phyloP scores from a whole-genome alignment of 2,329 filamentous ascomycete species.

The Lachnellula arida region DNA sequence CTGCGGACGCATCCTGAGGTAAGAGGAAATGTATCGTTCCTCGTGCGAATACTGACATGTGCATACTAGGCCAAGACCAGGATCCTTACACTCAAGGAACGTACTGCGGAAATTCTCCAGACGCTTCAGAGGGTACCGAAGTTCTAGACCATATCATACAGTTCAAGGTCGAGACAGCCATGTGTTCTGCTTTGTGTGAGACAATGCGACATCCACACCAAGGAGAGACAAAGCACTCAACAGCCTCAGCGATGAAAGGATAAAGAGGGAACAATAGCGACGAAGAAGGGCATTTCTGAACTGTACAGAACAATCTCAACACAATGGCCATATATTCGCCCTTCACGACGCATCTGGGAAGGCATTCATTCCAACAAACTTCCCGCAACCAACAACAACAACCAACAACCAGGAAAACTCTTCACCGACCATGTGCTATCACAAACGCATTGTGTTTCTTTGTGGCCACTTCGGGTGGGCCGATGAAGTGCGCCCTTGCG shows the following conservation, averaged over 20 bases:
- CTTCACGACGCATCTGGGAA: neutral
- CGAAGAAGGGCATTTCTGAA: neutral
- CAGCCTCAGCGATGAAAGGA: neutral
- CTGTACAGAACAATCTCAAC: neutral
- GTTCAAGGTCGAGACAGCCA: too few species aligned
- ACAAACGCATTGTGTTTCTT: neutral
- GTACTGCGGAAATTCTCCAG: neutral
- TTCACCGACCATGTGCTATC: neutral
- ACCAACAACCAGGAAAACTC: neutral
- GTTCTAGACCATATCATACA: neutral
- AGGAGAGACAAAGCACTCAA: neutral
- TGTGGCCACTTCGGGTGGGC: slow-evolving; percentile 2
- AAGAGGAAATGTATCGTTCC: neutral
- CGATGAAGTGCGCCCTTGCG: neutral
- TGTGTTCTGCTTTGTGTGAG: too few species aligned
- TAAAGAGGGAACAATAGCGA: neutral
- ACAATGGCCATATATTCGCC: neutral
- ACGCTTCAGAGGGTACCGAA: neutral
- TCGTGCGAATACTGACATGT: neutral
- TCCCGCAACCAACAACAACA: neutral
- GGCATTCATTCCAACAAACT: neutral
- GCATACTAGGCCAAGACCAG: neutral
- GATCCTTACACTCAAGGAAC: neutral
- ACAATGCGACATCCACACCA: neutral
- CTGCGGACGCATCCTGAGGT: neutral